These are phyloP conservation scores for Hypoxylon sp. DNA, from an alignment of 2,329 filamentous ascomycete genomes.

Conservation along the genomic window DNA sequence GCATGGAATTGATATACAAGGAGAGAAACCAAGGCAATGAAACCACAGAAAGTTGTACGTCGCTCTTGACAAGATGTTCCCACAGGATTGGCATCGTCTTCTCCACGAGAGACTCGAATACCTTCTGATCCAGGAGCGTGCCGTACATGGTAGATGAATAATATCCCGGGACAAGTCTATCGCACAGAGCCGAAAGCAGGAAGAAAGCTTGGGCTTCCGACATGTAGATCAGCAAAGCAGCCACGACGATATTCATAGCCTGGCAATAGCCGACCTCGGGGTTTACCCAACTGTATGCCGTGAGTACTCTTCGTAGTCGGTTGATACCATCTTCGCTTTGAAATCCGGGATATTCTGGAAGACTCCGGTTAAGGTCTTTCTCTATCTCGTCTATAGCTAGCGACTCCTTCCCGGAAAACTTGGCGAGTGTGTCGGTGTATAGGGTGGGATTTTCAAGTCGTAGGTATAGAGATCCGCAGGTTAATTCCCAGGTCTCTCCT, in stretches of 20 bases:
- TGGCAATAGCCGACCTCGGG: slow-evolving; percentile 97
- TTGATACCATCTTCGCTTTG: slow-evolving; percentile 96
- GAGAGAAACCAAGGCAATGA: slow-evolving; percentile 98
- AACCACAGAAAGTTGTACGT: slow-evolving; percentile 96
- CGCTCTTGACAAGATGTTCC: slow-evolving; percentile 96
- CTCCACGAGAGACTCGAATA: slow-evolving; percentile 98
- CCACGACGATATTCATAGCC: slow-evolving; percentile 99
- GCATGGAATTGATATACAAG: slow-evolving; percentile 99
- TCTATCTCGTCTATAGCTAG: slow-evolving; percentile 99
- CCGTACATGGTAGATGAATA: slow-evolving; percentile 99
- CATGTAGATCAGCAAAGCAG: slow-evolving; percentile 98
- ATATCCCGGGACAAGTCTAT: slow-evolving; percentile 92
- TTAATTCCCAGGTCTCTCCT: slow-evolving; percentile 95
- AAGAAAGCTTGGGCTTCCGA: slow-evolving; percentile 97
- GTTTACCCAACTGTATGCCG: slow-evolving; percentile 97
- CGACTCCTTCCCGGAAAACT: slow-evolving; percentile 85
- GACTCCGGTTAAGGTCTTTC: slow-evolving; percentile 94
- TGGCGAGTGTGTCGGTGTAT: slow-evolving; percentile 83
- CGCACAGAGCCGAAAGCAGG: slow-evolving; percentile 88
- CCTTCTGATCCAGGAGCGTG: slow-evolving; percentile 93
- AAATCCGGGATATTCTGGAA: slow-evolving; percentile 97
- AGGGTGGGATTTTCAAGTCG: slow-evolving; percentile 85
- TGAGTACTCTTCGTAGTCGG: slow-evolving; percentile 86
- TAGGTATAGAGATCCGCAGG: slow-evolving; percentile 89
- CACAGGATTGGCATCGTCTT: slow-evolving; percentile 98